Conservation (phyloP, 78 protist species). For the Chrysochromulina tobinii region DNA sequence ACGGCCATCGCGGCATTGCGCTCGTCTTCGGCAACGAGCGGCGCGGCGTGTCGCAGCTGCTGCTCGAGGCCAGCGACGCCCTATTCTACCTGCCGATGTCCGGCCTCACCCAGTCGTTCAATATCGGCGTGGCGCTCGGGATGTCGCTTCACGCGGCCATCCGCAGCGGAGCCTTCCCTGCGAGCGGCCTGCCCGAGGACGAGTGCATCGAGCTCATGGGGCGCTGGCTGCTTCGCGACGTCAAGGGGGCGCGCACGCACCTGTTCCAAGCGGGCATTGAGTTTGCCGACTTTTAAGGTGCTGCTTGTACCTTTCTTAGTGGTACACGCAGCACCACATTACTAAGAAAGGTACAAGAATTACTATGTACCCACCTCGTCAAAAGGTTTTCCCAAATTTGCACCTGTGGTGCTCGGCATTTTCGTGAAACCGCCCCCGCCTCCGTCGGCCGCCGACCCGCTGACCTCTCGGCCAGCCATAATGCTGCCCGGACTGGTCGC, state of each 20-base stretch:
- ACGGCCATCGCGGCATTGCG: background rate
- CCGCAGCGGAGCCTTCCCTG: background rate
- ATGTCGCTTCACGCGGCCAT: background rate
- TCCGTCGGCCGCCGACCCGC: too few species aligned
- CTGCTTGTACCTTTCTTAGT: too few species aligned
- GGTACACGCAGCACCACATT: too few species aligned
- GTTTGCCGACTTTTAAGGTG: background rate
- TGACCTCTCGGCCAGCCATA: too few species aligned
- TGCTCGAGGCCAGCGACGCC: background rate
- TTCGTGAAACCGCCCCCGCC: too few species aligned
- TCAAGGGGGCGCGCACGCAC: background rate
- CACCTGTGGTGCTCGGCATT: too few species aligned
- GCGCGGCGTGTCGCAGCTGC: background rate
- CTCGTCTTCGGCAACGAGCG: constrained; percentile 19
- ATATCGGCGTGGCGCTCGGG: background rate
- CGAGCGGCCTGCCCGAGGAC: background rate
- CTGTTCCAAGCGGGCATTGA: background rate
- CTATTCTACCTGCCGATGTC: background rate
- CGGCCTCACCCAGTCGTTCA: constrained; percentile 10
- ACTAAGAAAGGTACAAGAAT: too few species aligned
- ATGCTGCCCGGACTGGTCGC: too few species aligned
- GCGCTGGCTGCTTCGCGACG: constrained; percentile 9
- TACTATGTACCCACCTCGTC: too few species aligned
- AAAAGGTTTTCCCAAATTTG: too few species aligned
- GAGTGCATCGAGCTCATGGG: background rate